These are phyloP conservation scores for Pseudocercospora crystallina DNA, from an alignment of 2,329 filamentous ascomycete genomes.

Conservation along the genomic window DNA sequence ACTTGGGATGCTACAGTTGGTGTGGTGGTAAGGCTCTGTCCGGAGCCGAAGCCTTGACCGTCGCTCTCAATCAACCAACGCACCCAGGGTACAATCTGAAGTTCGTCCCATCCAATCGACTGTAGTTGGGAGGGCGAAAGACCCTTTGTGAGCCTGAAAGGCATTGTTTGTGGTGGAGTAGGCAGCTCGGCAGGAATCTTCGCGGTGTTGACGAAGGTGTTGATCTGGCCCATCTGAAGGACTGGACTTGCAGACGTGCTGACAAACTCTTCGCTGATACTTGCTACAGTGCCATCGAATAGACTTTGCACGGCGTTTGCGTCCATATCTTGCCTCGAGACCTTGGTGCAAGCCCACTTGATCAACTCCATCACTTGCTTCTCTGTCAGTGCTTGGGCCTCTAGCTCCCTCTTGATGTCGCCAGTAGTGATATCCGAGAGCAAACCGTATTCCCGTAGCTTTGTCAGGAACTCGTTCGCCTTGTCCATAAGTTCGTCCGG, in stretches of 20 bases:
- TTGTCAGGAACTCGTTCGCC: slow-evolving; percentile 71
- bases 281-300: slow-evolving; percentile 77
- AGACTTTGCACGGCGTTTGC: slow-evolving; percentile 64
- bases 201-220: slow-evolving; percentile 70
- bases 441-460: slow-evolving; percentile 79
- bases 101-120: slow-evolving; percentile 79
- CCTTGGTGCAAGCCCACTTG: slow-evolving; percentile 75
- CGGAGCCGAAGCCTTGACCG: slow-evolving; percentile 58
- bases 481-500: slow-evolving; percentile 71
- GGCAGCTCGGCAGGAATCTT: slow-evolving; percentile 81
- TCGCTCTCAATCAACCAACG: slow-evolving; percentile 72
- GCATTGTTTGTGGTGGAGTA: slow-evolving; percentile 76
- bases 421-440: slow-evolving; percentile 83
- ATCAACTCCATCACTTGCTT: slow-evolving; percentile 80
- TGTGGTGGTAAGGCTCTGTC: slow-evolving; percentile 70
- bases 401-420: slow-evolving; percentile 81
- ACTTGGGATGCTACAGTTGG: slow-evolving; percentile 74
- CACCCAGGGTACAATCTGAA: slow-evolving; percentile 85
- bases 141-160: slow-evolving; percentile 75
- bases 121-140: slow-evolving; percentile 69
- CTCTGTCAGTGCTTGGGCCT: slow-evolving; percentile 75
- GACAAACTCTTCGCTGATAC: slow-evolving; percentile 53
- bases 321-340: slow-evolving; percentile 71
- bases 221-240: slow-evolving; percentile 74
- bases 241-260: slow-evolving; percentile 63